Evolutionary conservation across 108 stramenopile species (phyloP).

Genomic region (Fistulifera pelliculosa): DNA sequence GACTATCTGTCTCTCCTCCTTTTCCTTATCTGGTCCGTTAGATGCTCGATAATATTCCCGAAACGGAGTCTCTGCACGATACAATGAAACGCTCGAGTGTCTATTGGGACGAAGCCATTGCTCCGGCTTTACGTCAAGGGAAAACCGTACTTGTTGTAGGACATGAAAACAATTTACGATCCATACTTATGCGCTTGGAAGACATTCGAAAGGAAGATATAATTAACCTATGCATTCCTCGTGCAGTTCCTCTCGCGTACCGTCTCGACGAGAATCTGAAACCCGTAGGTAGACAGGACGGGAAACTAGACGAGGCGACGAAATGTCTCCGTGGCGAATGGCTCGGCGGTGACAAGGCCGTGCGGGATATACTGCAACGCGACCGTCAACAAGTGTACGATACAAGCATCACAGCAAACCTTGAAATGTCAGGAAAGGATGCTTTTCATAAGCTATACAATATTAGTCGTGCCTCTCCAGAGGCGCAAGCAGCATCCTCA

Average conservation of each 20-base stretch:
- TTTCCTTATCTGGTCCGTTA: conserved; percentile 5
- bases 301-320: conserved; percentile 70
- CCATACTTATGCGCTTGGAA: conserved; percentile 90
- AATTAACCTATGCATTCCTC: conserved; percentile 81
- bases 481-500: no score
- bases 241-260: conserved; percentile 86
- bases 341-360: conserved; percentile 73
- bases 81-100: conserved; percentile 77
- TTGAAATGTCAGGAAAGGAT: conserved; percentile 35
- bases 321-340: conserved; percentile 71
- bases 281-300: conserved; percentile 59
- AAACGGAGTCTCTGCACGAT: conserved; percentile 73
- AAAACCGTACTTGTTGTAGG: conserved; percentile 92
- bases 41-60: conserved; percentile 58
- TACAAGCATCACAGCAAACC: conserved; percentile 47
- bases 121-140: conserved; percentile 66
- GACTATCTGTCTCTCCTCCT: background rate
- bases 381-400: conserved; percentile 80
- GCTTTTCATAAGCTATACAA: no score
- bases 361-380: conserved; percentile 59
- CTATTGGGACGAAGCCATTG: conserved; percentile 86
- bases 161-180: conserved; percentile 94
- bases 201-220: conserved; percentile 85
- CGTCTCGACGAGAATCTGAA: conserved; percentile 72
- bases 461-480: no score